Percentiles rank a stretch among this genome's conserved stretches.
These are phyloP conservation scores for Odonthalia washingtoniensis DNA, from an alignment of 31 red algal genomes.

Conservation along the genomic window DNA sequence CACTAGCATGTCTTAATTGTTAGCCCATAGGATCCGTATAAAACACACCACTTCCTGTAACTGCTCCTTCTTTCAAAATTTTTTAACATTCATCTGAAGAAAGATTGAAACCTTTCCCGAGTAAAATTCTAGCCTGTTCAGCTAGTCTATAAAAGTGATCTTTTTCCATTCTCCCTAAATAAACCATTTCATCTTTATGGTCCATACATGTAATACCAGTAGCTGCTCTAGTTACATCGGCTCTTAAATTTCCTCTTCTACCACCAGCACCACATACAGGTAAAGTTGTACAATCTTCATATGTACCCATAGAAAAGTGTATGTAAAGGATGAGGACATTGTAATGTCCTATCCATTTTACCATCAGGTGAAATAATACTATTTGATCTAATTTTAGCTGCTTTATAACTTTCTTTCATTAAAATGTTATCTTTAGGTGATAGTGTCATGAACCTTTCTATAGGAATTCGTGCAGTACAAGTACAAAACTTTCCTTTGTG, in stretches of 20 bases:
- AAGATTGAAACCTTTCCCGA: constrained; percentile 20
- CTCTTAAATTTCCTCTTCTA: constrained; percentile 20
- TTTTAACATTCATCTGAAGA: constrained; percentile 37
- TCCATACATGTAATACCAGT: constrained; percentile 34
- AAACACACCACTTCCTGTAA: constrained; percentile 47
- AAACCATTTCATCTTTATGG: constrained; percentile 31
- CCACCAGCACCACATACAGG: constrained; percentile 38
- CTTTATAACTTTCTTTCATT: neutral
- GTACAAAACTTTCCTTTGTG: constrained; percentile 77
- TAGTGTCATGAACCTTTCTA: constrained; percentile 37
- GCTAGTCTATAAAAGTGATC: constrained; percentile 21
- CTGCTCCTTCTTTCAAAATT: constrained; percentile 1
- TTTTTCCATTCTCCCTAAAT: constrained; percentile 25
- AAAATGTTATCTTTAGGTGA: constrained; percentile 31
- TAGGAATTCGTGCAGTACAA: constrained; percentile 18
- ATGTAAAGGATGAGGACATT: constrained; percentile 8
- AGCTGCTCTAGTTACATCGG: constrained; percentile 53
- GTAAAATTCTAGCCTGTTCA: constrained; percentile 20
- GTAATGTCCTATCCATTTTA: constrained; percentile 37
- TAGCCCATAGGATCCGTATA: constrained; percentile 67
- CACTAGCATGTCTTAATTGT: constrained; percentile 50
- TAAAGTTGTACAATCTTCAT: constrained; percentile 67
- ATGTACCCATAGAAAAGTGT: constrained; percentile 44
- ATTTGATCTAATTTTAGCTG: constrained; percentile 26
- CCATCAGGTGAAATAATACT: constrained; percentile 52